phyloP scores from a whole-genome alignment of 495 filamentous ascomycete genomes.

The Symbiotaphrina buchneri region DNA sequence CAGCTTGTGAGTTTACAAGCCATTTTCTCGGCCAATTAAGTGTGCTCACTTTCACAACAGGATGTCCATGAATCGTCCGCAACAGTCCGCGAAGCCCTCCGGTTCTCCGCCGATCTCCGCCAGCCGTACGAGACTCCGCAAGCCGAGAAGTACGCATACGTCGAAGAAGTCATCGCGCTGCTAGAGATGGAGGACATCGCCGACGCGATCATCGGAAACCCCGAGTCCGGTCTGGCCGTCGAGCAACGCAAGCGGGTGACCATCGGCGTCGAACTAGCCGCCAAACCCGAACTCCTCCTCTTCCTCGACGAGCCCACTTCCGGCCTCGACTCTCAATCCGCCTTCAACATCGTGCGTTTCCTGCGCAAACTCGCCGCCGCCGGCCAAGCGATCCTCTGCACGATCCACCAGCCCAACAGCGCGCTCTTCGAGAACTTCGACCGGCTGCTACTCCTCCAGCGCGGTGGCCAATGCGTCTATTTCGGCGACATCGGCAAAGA shows the following conservation, averaged over 20 bases:
- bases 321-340: constrained; percentile 66
- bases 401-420: constrained; percentile 82
- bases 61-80: constrained; percentile 75
- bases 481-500: constrained; percentile 77
- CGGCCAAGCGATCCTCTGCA: constrained; percentile 76
- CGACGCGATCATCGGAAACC: constrained; percentile 70
- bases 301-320: constrained; percentile 86
- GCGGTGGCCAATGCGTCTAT: constrained; percentile 69
- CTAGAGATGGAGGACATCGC: constrained; percentile 76
- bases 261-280: constrained; percentile 80
- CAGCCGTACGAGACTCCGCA: constrained; percentile 49
- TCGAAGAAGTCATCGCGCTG: constrained; percentile 77
- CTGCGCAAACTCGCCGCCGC: constrained; percentile 62
- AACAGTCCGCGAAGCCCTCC: constrained; percentile 69
- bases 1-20: too few species aligned
- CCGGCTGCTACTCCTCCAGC: constrained; percentile 58
- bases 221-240: constrained; percentile 78
- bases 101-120: constrained; percentile 65
- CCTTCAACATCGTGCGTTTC: constrained; percentile 62
- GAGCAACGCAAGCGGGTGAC: constrained; percentile 80
- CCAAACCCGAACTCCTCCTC: constrained; percentile 70
- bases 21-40: too few species aligned
- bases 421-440: constrained; percentile 88
- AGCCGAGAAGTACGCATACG: constrained; percentile 64
- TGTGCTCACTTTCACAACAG: too few species aligned